Evolutionary conservation across 441 rosid species (phyloP), one percentile per base, ranked within the genome.

Genomic region (Sinapis alba): DNA sequence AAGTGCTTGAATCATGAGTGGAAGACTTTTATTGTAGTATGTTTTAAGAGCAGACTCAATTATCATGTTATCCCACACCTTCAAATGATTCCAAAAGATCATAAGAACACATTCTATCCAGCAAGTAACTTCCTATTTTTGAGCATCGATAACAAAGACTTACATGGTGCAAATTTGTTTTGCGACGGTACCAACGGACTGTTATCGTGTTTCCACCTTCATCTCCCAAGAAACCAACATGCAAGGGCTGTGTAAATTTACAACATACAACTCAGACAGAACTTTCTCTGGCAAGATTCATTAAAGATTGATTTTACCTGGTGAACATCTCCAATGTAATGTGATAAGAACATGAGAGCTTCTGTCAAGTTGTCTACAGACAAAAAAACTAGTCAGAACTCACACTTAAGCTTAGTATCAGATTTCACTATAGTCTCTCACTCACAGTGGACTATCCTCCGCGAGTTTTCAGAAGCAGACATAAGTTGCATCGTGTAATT

Each of bases 11-110:
- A 93, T 91, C 91, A 93, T 86, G 69, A 50, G 72, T 28, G 83
- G 75, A 62, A 95, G 86, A 79, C 90, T 89, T n/a, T 88, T 83
- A 66, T 78, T 76, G 74, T 91, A 93, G 76, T 87, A 93, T 50
- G 84, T 86, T 81, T 91, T 90, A 82, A 93, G 59, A 19, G 98
- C 97, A 63, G 95, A 86, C 50, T 91, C 91, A 59, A 95, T 93
- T 32, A 93, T 93, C 90, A 89, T 86, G 83, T 18, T 78, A 77
- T 95, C 98, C 98, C 99, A 95, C 16, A 95, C 91, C 99, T 95
- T 84, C 72, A 87, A 1, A 7, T 62, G 28, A 76, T 61, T 16
- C n/a, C 1, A 3, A 56, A 7, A 68, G 27, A 38, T 53, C 27
- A 60, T 6, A 61, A 20, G 7, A 61, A 50, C 69, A 62, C 36